Percentiles rank a stretch among this genome's conserved stretches.
Evolutionary conservation across 73 alveolate genomes (phyloP).

Genomic region (Paraurostyla sp.): DNA sequence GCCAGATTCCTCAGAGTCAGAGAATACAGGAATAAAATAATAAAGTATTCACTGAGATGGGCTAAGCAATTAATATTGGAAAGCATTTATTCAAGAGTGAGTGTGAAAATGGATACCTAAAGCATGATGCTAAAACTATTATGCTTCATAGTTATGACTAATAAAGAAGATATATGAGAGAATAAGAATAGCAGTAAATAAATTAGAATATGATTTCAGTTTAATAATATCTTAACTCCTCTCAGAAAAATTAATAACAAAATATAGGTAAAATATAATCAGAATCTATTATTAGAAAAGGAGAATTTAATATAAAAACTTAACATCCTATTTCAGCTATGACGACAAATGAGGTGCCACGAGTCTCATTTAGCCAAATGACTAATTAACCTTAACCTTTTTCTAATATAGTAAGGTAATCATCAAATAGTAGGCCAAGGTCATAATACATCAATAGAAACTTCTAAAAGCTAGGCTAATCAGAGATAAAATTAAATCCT

Average conservation of each 20-base stretch:
- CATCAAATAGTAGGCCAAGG: conserved; percentile 13
- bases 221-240: neutral
- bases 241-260: neutral
- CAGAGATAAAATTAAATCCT: neutral
- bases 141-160: neutral
- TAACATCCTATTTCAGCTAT: neutral
- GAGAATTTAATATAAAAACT: neutral
- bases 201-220: neutral
- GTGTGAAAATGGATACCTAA: no score
- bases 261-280: neutral
- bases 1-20: neutral
- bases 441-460: conserved; percentile 6
- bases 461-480: neutral
- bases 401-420: no score
- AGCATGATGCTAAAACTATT: neutral
- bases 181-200: neutral
- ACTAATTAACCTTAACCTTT: neutral
- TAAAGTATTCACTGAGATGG: neutral
- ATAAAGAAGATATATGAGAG: neutral
- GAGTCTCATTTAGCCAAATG: neutral
- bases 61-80: neutral
- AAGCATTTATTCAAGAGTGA: neutral
- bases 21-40: neutral
- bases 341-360: neutral
- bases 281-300: neutral